Percentiles rank a stretch among this genome's conserved stretches.
These are phyloP conservation scores for Sphagnurus paluster DNA, from an alignment of 1,284 basidiomycete genomes.

Conservation along the genomic window DNA sequence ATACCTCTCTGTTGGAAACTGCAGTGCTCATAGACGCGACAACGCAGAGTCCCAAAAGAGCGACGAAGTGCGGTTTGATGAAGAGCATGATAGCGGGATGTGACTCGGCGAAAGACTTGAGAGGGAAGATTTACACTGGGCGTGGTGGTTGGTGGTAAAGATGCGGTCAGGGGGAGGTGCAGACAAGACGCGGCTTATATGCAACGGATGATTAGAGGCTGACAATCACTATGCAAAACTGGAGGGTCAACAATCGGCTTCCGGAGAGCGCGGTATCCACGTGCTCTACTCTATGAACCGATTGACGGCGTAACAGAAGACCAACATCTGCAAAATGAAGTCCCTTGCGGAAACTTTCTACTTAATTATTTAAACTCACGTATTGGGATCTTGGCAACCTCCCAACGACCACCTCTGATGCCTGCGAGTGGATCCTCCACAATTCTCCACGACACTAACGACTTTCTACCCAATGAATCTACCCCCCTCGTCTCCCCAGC, in stretches of 20 bases:
- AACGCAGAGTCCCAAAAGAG: constrained; percentile 18
- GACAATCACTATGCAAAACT: too few relatives aligned
- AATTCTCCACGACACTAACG: constrained; percentile 1
- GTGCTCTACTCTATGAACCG: too few relatives aligned
- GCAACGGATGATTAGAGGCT: too few relatives aligned
- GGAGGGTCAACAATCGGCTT: too few relatives aligned
- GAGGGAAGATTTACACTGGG: not conserved
- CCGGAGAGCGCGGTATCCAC: too few relatives aligned
- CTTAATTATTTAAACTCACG: too few relatives aligned
- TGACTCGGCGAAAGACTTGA: not conserved
- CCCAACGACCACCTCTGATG: constrained; percentile 7
- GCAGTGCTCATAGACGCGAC: constrained; percentile 7
- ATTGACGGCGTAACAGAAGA: too few relatives aligned
- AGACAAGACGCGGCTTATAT: too few relatives aligned
- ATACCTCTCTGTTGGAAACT: constrained; percentile 4
- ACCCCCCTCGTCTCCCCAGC: constrained; percentile 15
- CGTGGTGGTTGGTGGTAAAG: not conserved
- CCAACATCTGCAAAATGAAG: constrained; percentile 1
- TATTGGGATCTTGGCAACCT: not conserved
- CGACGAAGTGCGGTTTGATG: constrained; percentile 17
- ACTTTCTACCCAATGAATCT: constrained; percentile 12
- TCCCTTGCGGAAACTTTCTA: not conserved
- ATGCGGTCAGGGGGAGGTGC: constrained; percentile 1
- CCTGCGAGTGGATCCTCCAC: not conserved
- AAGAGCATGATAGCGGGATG: constrained; percentile 16